Base-by-base conservation (phyloP, 2,329 filamentous ascomycete genomes). In the Ceratocystis destructans region DNA sequence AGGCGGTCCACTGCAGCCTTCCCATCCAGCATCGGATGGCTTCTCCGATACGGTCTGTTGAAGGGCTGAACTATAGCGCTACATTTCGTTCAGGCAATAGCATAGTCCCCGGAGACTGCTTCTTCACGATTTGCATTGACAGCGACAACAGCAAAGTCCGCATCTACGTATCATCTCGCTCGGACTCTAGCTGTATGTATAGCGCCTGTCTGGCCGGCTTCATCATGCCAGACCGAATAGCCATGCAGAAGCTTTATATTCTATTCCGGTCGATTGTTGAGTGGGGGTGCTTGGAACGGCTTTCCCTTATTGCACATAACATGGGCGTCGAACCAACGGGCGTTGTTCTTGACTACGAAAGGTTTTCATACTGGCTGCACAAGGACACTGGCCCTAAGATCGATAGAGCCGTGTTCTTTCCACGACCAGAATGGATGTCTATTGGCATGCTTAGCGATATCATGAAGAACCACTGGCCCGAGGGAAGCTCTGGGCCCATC, bases 361-460 rank as follows among this genome's bases (percentile, higher is more conserved):
- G 64, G 5, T 22, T 65, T 17, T 45, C 57, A 20, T 46, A 50
- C 22, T 65, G 64, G 64, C 41, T 55, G 10, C 28, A 46, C 12
- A 45, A 37, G 17, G 44, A 45, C n/a, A 46, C 57, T 5, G 57
- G 33, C 17, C 55, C 41, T 3, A 46, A 53, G 10, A 45, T 65
- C 1, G 53, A 65, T 37, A 41, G 64, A 46, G 28, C 57, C 4
- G 37, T 61, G 17, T 46, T 48, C 53, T 61, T 65, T 20, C 64
- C 64, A 3, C 55, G 64, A 2, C 64, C 64, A 17, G 64, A 63
- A 33, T 63, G 46, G 61, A 63, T 63, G 61, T 63, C 61, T n/a
- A 20, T 45, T 15, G 41, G 46, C n/a, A 48, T 31, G 41, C 17
- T 48, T 25, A 22, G 61, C n/a, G 41, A 63, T 4, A 10, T 63